These are phyloP conservation scores for Litsea cubeba DNA, from an alignment of 164 flowering plant species.

Conservation along the genomic window DNA sequence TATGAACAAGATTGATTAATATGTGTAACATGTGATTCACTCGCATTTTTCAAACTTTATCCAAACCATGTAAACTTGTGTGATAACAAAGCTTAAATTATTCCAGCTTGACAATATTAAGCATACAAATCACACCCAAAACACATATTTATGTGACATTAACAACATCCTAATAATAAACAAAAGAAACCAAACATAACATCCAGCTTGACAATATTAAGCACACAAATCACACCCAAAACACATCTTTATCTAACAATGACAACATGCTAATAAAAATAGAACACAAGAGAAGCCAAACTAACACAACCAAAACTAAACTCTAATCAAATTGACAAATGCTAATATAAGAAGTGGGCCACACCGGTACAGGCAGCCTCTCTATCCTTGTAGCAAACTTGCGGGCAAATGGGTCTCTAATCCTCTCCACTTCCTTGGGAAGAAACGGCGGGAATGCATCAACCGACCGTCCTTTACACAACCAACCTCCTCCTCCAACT, in stretches of 20 bases:
- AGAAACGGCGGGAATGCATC: slow-evolving; percentile 67
- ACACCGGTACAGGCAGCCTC: slow-evolving; percentile 62
- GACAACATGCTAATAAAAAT: no score
- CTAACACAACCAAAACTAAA: no score
- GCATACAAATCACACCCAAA: no score
- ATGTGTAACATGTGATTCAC: no score
- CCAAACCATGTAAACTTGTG: background rate
- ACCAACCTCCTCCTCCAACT: background rate
- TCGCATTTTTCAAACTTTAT: background rate
- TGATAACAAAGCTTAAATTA: background rate
- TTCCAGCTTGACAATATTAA: no score
- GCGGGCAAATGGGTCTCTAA: slow-evolving; percentile 69
- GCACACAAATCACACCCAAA: no score
- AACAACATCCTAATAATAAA: no score
- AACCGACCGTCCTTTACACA: slow-evolving; percentile 1
- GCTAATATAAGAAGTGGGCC: background rate
- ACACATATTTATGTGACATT: no score
- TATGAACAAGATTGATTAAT: background rate
- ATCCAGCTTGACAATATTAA: no score
- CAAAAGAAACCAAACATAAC: no score
- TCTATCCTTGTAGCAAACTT: slow-evolving; percentile 65
- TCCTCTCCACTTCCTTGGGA: slow-evolving; percentile 58
- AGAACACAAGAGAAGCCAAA: background rate
- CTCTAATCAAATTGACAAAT: no score
- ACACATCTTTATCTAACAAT: no score